Percentiles rank a stretch among this genome's conserved stretches.
Evolutionary conservation across 1,139 yeast genomes (phyloP).

Genomic region (Candida sp.): DNA sequence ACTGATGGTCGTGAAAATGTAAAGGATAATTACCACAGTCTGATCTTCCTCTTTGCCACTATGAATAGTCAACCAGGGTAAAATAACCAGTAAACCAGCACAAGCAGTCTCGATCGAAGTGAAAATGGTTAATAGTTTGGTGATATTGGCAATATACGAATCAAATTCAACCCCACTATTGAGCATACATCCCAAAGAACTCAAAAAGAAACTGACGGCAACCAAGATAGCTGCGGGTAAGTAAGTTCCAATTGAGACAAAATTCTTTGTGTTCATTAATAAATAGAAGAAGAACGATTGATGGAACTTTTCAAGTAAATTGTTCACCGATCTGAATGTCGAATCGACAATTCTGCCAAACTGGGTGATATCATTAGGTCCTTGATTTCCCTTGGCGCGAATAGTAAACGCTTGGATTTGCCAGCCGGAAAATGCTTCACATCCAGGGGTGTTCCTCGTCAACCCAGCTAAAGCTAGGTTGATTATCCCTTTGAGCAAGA

Average conservation of each 20-base stretch:
- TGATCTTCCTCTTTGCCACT: conserved; percentile 12
- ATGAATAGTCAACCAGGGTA: conserved; percentile 22
- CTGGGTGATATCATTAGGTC: conserved; percentile 78
- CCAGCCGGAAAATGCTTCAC: conserved; percentile 96
- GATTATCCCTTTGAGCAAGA: conserved; percentile 62
- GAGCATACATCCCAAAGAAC: conserved; percentile 61
- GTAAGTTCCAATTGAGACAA: conserved; percentile 93
- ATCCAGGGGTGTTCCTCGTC: conserved; percentile 53
- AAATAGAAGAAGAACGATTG: conserved; percentile 95
- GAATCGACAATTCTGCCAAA: conserved; percentile 91
- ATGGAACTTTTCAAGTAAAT: conserved; percentile 91
- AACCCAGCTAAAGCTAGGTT: conserved; percentile 73
- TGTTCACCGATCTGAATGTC: conserved; percentile 83
- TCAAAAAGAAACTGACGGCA: conserved; percentile 67
- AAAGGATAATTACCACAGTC: conserved; percentile 15
- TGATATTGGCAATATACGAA: conserved; percentile 21
- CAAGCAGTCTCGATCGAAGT: conserved; percentile 34
- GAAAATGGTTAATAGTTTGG: conserved; percentile 24
- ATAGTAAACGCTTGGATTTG: conserved; percentile 88
- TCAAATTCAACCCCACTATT: conserved; percentile 32
- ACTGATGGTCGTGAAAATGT: conserved; percentile 15
- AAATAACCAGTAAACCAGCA: conserved; percentile 20
- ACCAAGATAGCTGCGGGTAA: conserved; percentile 80
- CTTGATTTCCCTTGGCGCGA: conserved; percentile 57
- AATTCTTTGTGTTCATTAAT: conserved; percentile 70